These are phyloP conservation scores for Sporothrix humicola DNA, from an alignment of 2,329 filamentous ascomycete genomes.

Conservation along the genomic window DNA sequence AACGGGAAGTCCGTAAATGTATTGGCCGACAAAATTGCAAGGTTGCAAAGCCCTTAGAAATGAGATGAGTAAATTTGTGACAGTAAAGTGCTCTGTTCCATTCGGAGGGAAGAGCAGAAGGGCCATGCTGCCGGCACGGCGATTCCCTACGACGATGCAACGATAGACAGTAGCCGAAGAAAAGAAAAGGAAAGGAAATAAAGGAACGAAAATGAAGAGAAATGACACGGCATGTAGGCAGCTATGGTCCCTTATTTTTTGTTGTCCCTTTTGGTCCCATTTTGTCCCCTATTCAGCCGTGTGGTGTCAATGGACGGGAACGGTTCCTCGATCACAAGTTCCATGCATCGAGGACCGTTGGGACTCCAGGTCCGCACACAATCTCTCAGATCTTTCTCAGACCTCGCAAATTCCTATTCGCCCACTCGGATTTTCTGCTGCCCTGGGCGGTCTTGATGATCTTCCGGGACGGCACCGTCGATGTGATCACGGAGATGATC, in stretches of 20 bases:
- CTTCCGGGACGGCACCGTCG: not conserved
- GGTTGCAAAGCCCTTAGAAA: not conserved
- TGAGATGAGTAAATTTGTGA: not conserved
- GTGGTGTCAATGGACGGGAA: not conserved
- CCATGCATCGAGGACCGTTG: constrained; percentile 8
- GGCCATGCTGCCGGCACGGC: not conserved
- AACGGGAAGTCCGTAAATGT: not conserved
- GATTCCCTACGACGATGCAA: not conserved
- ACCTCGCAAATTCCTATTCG: not conserved
- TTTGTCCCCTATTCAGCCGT: not conserved
- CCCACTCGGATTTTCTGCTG: not conserved
- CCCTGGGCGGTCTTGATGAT: not conserved
- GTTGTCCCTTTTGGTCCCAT: not conserved
- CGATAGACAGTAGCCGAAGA: not conserved
- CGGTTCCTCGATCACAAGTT: not conserved
- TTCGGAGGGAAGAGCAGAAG: constrained; percentile 20
- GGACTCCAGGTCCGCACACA: not conserved
- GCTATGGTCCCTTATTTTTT: not conserved
- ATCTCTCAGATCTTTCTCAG: not conserved
- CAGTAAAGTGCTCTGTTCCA: not conserved
- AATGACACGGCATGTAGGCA: not conserved
- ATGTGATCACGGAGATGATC: not conserved
- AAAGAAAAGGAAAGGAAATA: too few species aligned
- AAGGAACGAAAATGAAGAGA: not conserved
- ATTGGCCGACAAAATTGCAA: not conserved